Conservation (phyloP, 768 basidiomycete species). For the Rhizopogon roseolus region DNA sequence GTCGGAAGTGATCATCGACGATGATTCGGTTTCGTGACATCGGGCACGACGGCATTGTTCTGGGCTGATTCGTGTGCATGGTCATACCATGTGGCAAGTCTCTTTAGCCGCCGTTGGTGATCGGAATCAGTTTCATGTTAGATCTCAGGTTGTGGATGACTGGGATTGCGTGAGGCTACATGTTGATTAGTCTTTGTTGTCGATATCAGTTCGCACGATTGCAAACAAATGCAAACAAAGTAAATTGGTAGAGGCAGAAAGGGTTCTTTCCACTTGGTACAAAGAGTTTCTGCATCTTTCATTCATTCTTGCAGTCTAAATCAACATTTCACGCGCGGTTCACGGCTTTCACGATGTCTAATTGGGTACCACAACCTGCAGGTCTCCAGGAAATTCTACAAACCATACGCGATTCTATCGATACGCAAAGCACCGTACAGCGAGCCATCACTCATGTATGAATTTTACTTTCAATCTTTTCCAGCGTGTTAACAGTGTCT, state of each 20-base stretch:
- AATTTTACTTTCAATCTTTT: conserved; percentile 12
- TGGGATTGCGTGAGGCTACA: no score
- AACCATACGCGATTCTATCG: conserved; percentile 89
- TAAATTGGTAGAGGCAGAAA: conserved; percentile 20
- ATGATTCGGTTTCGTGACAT: no score
- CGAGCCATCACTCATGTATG: conserved; percentile 77
- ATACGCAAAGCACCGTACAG: conserved; percentile 70
- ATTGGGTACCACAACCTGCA: conserved; percentile 80
- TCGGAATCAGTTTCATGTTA: neutral
- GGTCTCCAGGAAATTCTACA: conserved; percentile 90
- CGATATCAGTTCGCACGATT: conserved; percentile 30
- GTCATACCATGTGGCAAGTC: no score
- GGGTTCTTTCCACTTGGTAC: conserved; percentile 3
- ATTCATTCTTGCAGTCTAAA: conserved; percentile 23
- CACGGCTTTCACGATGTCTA: conserved; percentile 44
- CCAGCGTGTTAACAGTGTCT: conserved; percentile 16
- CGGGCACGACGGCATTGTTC: no score
- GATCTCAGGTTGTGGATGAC: no score
- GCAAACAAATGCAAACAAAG: conserved; percentile 26
- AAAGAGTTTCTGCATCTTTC: conserved; percentile 4
- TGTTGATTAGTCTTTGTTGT: neutral
- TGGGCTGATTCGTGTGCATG: no score
- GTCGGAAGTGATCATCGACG: no score
- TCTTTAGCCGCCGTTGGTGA: no score
- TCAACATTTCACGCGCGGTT: conserved; percentile 22